Conservation (phyloP, 2,329 filamentous ascomycete species). For the Sporothrix humicola region DNA sequence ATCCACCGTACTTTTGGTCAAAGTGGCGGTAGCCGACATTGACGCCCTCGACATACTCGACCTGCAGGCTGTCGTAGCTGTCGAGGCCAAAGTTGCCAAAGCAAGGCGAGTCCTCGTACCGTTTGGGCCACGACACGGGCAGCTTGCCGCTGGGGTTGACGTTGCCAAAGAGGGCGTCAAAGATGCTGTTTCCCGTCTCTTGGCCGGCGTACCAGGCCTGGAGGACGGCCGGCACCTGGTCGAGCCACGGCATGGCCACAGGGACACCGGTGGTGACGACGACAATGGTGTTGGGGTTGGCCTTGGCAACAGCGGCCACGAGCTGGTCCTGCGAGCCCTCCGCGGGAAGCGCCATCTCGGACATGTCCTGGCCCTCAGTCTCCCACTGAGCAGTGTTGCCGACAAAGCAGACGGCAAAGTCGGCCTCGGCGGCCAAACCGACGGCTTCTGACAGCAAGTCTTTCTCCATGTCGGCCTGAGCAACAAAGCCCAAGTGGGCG, state of each 20-base stretch:
- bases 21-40: constrained; percentile 76
- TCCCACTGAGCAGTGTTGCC: constrained; percentile 85
- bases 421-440: constrained; percentile 68
- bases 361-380: constrained; percentile 77
- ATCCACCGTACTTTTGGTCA: constrained; percentile 53
- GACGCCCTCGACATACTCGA: constrained; percentile 71
- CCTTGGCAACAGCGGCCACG: constrained; percentile 67
- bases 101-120: constrained; percentile 68
- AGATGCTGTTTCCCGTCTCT: constrained; percentile 80
- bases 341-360: constrained; percentile 77
- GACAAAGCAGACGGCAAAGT: constrained; percentile 78
- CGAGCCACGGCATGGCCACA: constrained; percentile 71
- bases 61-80: constrained; percentile 65
- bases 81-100: constrained; percentile 65
- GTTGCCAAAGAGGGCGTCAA: constrained; percentile 76
- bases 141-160: constrained; percentile 74
- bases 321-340: constrained; percentile 66
- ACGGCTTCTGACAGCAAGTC: constrained; percentile 57
- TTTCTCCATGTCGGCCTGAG: constrained; percentile 62
- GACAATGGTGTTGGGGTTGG: constrained; percentile 72
- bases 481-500: constrained; percentile 62
- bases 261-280: constrained; percentile 81
- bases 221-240: constrained; percentile 62
- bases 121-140: constrained; percentile 67
- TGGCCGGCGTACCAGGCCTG: constrained; percentile 89